phyloP scores from a whole-genome alignment of 2,329 filamentous ascomycete species.

The Pyrenophora teres region DNA sequence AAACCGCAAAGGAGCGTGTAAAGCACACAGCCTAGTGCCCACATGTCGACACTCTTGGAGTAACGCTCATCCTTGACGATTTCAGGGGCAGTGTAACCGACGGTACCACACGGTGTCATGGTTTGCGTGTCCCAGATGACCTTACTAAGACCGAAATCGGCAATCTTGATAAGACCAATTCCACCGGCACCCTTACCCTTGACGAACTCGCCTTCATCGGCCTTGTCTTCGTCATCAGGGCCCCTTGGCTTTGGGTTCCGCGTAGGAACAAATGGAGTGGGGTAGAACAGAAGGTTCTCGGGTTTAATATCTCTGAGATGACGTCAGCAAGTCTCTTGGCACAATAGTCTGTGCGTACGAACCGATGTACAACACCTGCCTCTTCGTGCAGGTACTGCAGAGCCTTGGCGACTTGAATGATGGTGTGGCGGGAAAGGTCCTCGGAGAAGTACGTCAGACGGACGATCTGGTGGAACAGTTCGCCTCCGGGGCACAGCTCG shows the following conservation, averaged over 20 bases:
- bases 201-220: conserved; percentile 92
- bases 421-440: conserved; percentile 90
- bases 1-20: conserved; percentile 98
- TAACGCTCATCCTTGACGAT: conserved; percentile 99
- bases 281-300: conserved; percentile 93
- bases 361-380: conserved; percentile 96
- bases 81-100: conserved; percentile 96
- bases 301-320: conserved; percentile 88
- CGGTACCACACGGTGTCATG: conserved; percentile 98
- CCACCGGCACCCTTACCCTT: conserved; percentile 81
- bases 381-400: conserved; percentile 94
- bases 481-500: conserved; percentile 91
- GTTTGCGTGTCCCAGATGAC: conserved; percentile 98
- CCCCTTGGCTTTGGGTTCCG: conserved; percentile 79
- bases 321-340: conserved; percentile 42
- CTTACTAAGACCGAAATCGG: conserved; percentile 96
- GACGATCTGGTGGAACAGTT: conserved; percentile 98
- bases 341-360: conserved; percentile 44
- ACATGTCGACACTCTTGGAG: conserved; percentile 99
- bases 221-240: conserved; percentile 94
- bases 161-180: conserved; percentile 95
- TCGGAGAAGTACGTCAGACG: conserved; percentile 98
- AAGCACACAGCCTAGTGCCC: conserved; percentile 93
- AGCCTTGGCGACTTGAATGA: conserved; percentile 91
- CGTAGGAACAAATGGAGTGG: conserved; percentile 78